Base-by-base conservation (phyloP, 768 basidiomycete genomes). In the Leccinum disarticulatum region DNA sequence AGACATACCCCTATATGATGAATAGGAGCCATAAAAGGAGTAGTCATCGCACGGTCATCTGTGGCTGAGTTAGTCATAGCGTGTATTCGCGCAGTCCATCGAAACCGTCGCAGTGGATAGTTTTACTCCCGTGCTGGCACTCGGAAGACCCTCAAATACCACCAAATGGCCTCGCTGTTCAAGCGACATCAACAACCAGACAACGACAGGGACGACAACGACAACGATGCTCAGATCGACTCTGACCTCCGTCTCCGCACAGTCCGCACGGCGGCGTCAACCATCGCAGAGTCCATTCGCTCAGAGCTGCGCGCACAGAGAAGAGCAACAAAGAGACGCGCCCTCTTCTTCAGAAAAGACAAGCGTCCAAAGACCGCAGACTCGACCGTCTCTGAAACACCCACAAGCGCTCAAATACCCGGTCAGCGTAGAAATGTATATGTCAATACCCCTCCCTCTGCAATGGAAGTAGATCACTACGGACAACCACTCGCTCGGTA, bases 231-330 rank as follows among this genome's bases (percentile, higher is more conserved):
- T 27, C 76, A 74, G 56, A 87, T 92, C 65, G 95, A 98, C 79
- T 89, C 90, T 19, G 86, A 93, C 68, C 81, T 95, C 13, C 87
- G 94, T 41, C 80, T 98, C 52, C 86, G 92, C 55, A 95, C 93
- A 1, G 92, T 94, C n/a, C 88, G 89, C 67, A 97, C 95, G 1
- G 95, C 95, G 17, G 89, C 91, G 2, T 93, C 91, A 17, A 92
- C 91, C 41, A 87, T 97, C 64, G 89, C 91, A 61, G 92, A 95
- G 73, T 90, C 90, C 8, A 87, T 91, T 54, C 86, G 84, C 58
- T 83, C 88, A 35, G 95, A 98, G 71, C 80, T 83, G 63, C 82
- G 87, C 49, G 84, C 83, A 14, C 80, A 86, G 70, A 76, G 83
- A 63, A 83, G 82, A 74, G 75, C 80, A 14, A 58, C 69, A 25